Evolutionary conservation across 257 asterid genomes (phyloP), one percentile per base, ranked within the genome.

Genomic region (Asclepias syriaca): DNA sequence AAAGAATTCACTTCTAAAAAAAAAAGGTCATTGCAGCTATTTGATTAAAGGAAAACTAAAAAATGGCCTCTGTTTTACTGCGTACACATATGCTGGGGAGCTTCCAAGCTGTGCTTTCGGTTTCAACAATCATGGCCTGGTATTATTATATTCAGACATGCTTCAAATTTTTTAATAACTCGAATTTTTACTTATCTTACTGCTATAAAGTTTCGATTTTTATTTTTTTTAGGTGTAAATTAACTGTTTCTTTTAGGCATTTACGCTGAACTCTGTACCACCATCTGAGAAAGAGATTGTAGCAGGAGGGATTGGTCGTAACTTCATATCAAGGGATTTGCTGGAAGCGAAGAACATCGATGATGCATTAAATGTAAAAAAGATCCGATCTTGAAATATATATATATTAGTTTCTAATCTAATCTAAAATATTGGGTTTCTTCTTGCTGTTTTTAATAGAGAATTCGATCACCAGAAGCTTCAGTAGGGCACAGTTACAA

Each of bases 71-170:
- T 76, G 83, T 49, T 93, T 87, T 84, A 87, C 94, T 34, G 96
- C 97, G 72, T 93, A 93, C 66, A 93, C 98, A 6, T 90, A 93
- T 79, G 98, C 96, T 67, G 98, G 97, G 76, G 98, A 90, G 90
- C 93, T 93, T 2, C 97, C 98, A 5, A 93, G 90, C 84, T 93
- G 98, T 74, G 97, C 98, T 12, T 93, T 93, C 72, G 98, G 92
- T 43, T 90, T 90, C 84, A 93, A 89, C 75, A 86, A 57, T 70
- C 84, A 79, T 74, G 98, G 97, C 71, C 84, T 93, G 96, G 98
- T 90, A 86, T 34, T 90, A 50, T 27, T 24, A 24, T 27, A 64
- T 15, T 1, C 55, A 22, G 6, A 24, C 27, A 24, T 24, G 27
- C 27, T 24, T 24, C 27, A 24, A 24, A 24, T 24, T 24, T 24